Percentiles rank a stretch among this genome's conserved stretches.
Conservation (phyloP, 768 basidiomycete species). For the Xerocomus brunneocitrinus region DNA sequence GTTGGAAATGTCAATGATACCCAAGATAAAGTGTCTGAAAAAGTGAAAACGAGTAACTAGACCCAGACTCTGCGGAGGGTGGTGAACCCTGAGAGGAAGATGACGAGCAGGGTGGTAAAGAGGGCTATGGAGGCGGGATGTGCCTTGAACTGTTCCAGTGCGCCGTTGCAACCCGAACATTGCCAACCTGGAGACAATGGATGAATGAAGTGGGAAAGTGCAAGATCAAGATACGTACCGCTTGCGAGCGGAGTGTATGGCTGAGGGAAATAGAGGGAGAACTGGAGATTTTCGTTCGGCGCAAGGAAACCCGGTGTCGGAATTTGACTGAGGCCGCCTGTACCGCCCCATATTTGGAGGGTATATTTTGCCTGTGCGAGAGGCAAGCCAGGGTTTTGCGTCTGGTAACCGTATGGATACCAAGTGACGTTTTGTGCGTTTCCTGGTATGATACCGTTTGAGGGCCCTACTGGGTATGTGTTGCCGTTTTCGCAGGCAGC, state of each 20-base stretch:
- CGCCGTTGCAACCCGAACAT: conserved; percentile 28
- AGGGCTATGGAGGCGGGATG: conserved; percentile 33
- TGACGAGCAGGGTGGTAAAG: conserved; percentile 27
- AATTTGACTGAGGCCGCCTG: conserved; percentile 47
- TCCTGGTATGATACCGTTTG: conserved; percentile 49
- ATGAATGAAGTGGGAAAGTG: not conserved
- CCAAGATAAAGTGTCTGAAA: conserved; percentile 8
- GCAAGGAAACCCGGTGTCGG: conserved; percentile 49
- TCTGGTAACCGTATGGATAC: conserved; percentile 58
- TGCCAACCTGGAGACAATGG: conserved; percentile 22
- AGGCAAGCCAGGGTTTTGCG: conserved; percentile 44
- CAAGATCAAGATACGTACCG: conserved; percentile 21
- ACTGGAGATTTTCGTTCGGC: conserved; percentile 49
- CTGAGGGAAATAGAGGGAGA: conserved; percentile 61
- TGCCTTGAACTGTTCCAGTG: conserved; percentile 27
- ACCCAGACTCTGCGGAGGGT: conserved; percentile 30
- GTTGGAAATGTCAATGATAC: conserved; percentile 20
- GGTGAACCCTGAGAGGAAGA: conserved; percentile 33
- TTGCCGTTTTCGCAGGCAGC: conserved; percentile 65
- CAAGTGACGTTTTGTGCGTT: conserved; percentile 49
- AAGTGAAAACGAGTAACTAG: conserved; percentile 7
- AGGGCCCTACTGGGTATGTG: conserved; percentile 63
- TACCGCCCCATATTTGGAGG: conserved; percentile 47
- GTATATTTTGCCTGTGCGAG: conserved; percentile 60
- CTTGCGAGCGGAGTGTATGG: conserved; percentile 50